Percentiles rank a stretch among this genome's conserved stretches.
phyloP scores from a whole-genome alignment of 257 asterid genomes.

The Solanum bukasovii region DNA sequence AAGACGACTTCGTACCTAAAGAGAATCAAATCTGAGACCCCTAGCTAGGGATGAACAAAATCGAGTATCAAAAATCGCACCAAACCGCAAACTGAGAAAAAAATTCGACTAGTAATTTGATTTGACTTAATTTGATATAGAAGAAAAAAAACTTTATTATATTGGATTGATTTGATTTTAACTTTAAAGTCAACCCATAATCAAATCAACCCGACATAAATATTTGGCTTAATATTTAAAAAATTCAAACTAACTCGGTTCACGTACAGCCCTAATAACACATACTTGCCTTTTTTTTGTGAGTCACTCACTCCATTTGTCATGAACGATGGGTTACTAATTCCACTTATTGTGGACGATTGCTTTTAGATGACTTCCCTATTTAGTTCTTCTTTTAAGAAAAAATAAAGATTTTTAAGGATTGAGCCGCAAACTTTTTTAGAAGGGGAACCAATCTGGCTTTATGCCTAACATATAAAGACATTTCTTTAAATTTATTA shows the following conservation, averaged over 20 bases:
- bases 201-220: too few relatives aligned
- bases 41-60: too few relatives aligned
- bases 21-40: not conserved
- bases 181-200: not conserved
- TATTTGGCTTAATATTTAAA: too few relatives aligned
- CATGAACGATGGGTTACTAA: not conserved
- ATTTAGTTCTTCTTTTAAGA: not conserved
- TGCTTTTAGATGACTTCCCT: not conserved
- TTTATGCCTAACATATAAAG: constrained; percentile 13
- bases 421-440: not conserved
- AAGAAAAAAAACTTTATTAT: too few relatives aligned
- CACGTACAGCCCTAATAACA: not conserved
- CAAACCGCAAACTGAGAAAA: too few relatives aligned
- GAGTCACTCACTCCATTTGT: not conserved
- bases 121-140: too few relatives aligned
- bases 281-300: not conserved
- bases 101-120: too few relatives aligned
- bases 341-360: not conserved
- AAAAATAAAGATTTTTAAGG: not conserved
- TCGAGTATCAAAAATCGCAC: too few relatives aligned
- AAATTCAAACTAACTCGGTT: too few relatives aligned
- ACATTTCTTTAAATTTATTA: constrained; percentile 16
- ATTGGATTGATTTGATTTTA: not conserved
- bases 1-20: not conserved
- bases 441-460: constrained; percentile 4